These are phyloP conservation scores for Xylariaceae sp. DNA, from an alignment of 2,329 filamentous ascomycete genomes.

Conservation along the genomic window DNA sequence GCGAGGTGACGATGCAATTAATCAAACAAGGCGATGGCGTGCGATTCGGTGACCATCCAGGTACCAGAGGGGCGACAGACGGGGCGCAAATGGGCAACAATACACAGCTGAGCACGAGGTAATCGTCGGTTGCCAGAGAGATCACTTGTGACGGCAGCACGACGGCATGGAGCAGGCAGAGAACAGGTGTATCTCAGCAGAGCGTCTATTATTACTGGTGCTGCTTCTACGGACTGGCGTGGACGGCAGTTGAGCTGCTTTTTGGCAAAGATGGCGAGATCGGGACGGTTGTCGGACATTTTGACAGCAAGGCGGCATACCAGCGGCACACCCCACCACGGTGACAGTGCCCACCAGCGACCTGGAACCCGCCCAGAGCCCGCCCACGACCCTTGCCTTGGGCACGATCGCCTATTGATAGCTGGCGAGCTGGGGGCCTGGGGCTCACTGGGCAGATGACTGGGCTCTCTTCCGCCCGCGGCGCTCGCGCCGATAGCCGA, in stretches of 20 bases:
- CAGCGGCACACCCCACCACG: neutral
- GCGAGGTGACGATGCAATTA: constrained; percentile 15
- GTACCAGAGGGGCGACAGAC: neutral
- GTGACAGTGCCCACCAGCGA: too few species aligned
- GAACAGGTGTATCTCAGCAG: constrained; percentile 4
- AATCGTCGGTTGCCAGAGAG: neutral
- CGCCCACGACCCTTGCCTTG: too few species aligned
- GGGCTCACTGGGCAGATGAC: too few species aligned
- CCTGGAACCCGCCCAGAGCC: too few species aligned
- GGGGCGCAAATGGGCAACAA: neutral
- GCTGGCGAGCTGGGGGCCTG: too few species aligned
- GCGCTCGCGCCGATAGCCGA: too few species aligned
- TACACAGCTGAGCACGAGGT: too few species aligned
- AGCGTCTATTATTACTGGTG: constrained; percentile 22
- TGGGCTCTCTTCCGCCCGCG: too few species aligned
- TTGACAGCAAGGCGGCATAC: neutral
- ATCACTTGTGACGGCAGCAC: neutral
- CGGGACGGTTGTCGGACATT: constrained; percentile 2
- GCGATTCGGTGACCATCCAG: constrained; percentile 19
- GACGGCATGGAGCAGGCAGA: neutral
- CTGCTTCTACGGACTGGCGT: constrained; percentile 25
- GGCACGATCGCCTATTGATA: too few species aligned
- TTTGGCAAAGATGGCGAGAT: constrained; percentile 39
- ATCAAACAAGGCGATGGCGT: constrained; percentile 27
- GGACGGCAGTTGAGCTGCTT: constrained; percentile 33